Conservation (phyloP, 2,329 filamentous ascomycete species). For the Xylariales sp. region DNA sequence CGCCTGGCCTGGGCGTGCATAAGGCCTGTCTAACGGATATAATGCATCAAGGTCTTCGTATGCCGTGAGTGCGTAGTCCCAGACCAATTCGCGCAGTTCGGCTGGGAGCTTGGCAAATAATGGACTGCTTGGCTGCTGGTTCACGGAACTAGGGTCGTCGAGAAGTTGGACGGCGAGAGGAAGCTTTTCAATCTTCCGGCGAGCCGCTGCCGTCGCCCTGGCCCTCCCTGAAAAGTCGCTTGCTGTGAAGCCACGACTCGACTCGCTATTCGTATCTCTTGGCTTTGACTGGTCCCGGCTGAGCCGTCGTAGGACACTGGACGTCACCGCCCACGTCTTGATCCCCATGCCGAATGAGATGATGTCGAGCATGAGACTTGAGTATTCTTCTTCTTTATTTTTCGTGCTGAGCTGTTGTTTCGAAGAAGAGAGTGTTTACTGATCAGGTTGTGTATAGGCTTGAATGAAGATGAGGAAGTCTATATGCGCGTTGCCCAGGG, state of each 20-base stretch:
- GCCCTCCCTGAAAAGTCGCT: slow-evolving; percentile 21
- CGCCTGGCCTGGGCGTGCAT: slow-evolving; percentile 43
- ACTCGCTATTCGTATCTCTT: slow-evolving; percentile 11
- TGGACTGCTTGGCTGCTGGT: slow-evolving; percentile 38
- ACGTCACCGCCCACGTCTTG: slow-evolving; percentile 37
- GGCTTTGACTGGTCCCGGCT: slow-evolving; percentile 15
- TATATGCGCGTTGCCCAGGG: slow-evolving; percentile 17
- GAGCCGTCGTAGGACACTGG: slow-evolving; percentile 34
- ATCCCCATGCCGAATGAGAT: slow-evolving; percentile 32
- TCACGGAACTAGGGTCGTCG: slow-evolving; percentile 33
- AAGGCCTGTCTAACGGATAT: slow-evolving; percentile 36
- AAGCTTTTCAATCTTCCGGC: slow-evolving; percentile 28
- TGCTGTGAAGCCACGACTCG: background rate
- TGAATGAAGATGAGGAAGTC: slow-evolving; percentile 3
- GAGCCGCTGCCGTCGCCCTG: slow-evolving; percentile 19
- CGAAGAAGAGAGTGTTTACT: background rate
- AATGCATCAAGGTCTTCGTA: slow-evolving; percentile 41
- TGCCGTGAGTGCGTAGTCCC: slow-evolving; percentile 42
- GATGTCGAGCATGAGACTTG: slow-evolving; percentile 30
- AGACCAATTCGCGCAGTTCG: slow-evolving; percentile 46
- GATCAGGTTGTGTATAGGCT: slow-evolving; percentile 3
- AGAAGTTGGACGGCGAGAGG: slow-evolving; percentile 38
- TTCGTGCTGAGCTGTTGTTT: background rate
- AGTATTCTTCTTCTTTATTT: background rate
- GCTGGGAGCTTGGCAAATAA: slow-evolving; percentile 43